Percentiles rank a stretch among this genome's conserved stretches.
Evolutionary conservation across 257 asterid genomes (phyloP).

Genomic region (Orobanche coerulescens): DNA sequence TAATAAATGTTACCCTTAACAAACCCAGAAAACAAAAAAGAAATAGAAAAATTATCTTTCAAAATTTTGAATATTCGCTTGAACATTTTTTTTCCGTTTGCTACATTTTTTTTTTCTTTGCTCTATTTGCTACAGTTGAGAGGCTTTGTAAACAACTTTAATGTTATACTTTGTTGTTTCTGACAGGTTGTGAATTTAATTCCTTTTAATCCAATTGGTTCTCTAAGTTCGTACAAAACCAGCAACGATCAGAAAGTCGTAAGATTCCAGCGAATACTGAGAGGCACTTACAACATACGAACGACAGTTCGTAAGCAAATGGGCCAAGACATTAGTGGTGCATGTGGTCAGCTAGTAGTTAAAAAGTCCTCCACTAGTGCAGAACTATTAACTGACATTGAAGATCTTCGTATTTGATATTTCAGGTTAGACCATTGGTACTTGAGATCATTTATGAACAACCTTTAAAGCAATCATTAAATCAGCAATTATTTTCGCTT

Average conservation of each 20-base stretch:
- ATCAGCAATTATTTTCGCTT: neutral
- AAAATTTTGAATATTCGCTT: neutral
- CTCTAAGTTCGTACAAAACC: conserved; percentile 50
- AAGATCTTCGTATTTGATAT: conserved; percentile 59
- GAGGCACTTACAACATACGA: conserved; percentile 70
- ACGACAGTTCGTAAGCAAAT: conserved; percentile 91
- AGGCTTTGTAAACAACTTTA: neutral
- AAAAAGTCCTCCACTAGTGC: conserved; percentile 31
- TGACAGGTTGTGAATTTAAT: conserved; percentile 88
- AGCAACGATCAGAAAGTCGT: conserved; percentile 56
- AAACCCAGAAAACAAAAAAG: too few species aligned
- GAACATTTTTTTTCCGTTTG: neutral
- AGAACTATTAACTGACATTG: conserved; percentile 65
- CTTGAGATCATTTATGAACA: neutral
- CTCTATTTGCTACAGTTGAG: conserved; percentile 2
- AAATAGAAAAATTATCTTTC: too few species aligned
- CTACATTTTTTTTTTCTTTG: neutral
- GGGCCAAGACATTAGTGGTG: conserved; percentile 99
- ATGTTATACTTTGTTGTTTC: conserved; percentile 10
- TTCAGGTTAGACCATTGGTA: conserved; percentile 16
- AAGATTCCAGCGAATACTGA: conserved; percentile 66
- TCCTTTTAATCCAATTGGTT: conserved; percentile 93
- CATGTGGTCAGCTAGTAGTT: conserved; percentile 92
- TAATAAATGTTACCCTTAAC: too few species aligned
- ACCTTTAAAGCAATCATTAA: conserved; percentile 3